Base-by-base conservation (phyloP, 352 stramenopile species). In the Globisporangium abappressorium region DNA sequence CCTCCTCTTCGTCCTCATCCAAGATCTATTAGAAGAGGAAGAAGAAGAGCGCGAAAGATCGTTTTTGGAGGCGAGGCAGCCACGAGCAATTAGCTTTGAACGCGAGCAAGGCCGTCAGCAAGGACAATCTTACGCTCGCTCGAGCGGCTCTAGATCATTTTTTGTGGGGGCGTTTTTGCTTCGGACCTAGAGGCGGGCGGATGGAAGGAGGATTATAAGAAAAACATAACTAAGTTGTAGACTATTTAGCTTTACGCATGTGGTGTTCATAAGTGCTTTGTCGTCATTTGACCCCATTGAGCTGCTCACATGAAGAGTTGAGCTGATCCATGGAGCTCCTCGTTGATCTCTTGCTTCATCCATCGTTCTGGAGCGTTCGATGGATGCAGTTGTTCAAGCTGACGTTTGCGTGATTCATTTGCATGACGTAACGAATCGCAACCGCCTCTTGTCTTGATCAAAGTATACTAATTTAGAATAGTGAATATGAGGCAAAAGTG, bases 171-270 rank as follows among this genome's bases (percentile, higher is more conserved):
- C 34, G 18, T n/a, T 49, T 33, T 62, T 62, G 54, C 26, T 34
- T 58, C 26, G 26, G 54, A 64, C 22, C 43, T 51, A 24, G 43
- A 51, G 46, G 24, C 46, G 33, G 55, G 43, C 15, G 18, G 55
- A 12, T 8, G 24, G 55, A 41, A 6, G 55, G 38, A 24, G 24
- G 26, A 49, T 56, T 58, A 66, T 66, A 66, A 66, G 51, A 22
- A 47, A 51, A 66, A 57, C 41, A 53, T 63, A 75, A 64, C 72
- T 70, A 79, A 49, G 75, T 61, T 81, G 75, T 81, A 79, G 72
- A 81, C 68, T 81, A 81, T 81, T 81, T 81, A 81, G 75, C 69
- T 74, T 60, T 64, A 69, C 61, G 68, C 68, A 61, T 68, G 71
- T 70, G 54, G 43, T 24, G 43, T 12, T 12, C 43, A 11, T n/a